Percentiles rank a stretch among this genome's conserved stretches.
These are phyloP conservation scores for Chalaropsis ovoidea DNA, from an alignment of 2,329 filamentous ascomycete genomes.

Conservation along the genomic window DNA sequence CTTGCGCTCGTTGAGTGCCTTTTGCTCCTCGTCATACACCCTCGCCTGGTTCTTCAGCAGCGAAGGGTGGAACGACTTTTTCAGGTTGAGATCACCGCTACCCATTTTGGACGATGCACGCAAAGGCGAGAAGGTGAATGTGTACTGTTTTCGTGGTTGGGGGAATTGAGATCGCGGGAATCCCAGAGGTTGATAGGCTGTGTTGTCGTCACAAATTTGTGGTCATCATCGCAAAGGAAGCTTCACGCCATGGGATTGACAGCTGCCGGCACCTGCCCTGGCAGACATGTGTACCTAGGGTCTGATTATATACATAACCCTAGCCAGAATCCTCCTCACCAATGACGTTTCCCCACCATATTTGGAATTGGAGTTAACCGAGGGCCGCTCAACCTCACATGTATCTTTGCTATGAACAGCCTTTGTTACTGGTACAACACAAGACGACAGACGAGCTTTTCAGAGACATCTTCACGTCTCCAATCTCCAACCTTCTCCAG, in stretches of 20 bases:
- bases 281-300: neutral
- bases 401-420: neutral
- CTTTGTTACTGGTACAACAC: neutral
- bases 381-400: neutral
- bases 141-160: neutral
- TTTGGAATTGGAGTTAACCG: neutral
- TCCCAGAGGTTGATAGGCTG: no score
- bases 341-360: neutral
- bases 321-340: neutral
- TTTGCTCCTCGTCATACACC: constrained; percentile 86
- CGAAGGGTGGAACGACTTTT: constrained; percentile 89
- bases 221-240: neutral
- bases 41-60: constrained; percentile 81
- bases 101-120: constrained; percentile 52
- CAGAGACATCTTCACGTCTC: neutral
- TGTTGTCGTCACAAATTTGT: neutral
- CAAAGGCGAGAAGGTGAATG: neutral
- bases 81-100: constrained; percentile 87
- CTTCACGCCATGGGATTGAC: neutral
- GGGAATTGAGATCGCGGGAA: no score
- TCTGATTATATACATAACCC: neutral
- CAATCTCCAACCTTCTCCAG: neutral
- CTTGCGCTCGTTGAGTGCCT: constrained; percentile 89
- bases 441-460: no score
- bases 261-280: neutral